Evolutionary conservation across 2,329 filamentous ascomycete species (phyloP).

Genomic region (Aspergillus fischeri): DNA sequence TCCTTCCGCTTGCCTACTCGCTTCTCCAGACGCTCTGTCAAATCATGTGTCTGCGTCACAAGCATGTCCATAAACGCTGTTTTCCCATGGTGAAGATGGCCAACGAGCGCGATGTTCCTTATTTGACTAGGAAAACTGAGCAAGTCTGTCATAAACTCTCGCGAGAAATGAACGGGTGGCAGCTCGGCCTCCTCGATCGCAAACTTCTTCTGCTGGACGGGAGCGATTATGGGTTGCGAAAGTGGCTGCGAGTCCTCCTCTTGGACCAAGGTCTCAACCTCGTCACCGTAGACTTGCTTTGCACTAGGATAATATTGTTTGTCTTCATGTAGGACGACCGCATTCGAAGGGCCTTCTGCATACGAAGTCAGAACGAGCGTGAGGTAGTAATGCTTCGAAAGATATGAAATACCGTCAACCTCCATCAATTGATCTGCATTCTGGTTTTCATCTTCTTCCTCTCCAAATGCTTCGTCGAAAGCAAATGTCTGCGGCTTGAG

Average conservation of each 20-base stretch:
- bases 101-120: conserved; percentile 85
- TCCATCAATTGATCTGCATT: conserved; percentile 87
- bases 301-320: conserved; percentile 99
- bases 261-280: conserved; percentile 92
- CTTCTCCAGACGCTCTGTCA: conserved; percentile 72
- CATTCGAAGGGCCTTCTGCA: conserved; percentile 85
- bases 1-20: conserved; percentile 76
- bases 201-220: conserved; percentile 93
- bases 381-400: background rate
- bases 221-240: conserved; percentile 87
- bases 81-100: conserved; percentile 95
- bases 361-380: conserved; percentile 30
- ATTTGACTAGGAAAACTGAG: conserved; percentile 96
- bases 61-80: conserved; percentile 98
- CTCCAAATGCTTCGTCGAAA: conserved; percentile 65
- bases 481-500: conserved; percentile 76
- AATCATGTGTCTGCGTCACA: conserved; percentile 89
- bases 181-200: conserved; percentile 87
- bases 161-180: conserved; percentile 80
- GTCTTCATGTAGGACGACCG: conserved; percentile 96
- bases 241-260: conserved; percentile 96
- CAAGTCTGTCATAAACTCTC: conserved; percentile 89
- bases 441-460: conserved; percentile 52
- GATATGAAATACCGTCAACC: conserved; percentile 62
- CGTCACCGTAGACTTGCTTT: conserved; percentile 86